Conservation (phyloP, 805 yeast genomes). For the Candida wancherniae region DNA sequence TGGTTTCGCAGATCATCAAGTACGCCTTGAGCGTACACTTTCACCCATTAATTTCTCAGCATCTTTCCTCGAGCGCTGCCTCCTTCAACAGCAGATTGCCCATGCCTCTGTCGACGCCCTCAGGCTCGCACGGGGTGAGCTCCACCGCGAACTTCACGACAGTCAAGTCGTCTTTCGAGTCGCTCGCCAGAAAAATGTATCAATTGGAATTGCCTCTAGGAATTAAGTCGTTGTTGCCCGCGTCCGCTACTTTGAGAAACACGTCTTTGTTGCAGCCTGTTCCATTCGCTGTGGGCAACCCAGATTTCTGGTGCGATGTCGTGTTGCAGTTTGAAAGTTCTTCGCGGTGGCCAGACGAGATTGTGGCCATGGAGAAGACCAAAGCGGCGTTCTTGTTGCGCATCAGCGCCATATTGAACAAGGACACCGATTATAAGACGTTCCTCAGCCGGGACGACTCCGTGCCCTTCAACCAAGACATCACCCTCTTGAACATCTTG, state of each 20-base stretch:
- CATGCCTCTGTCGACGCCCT: conserved; percentile 54
- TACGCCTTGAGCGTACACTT: conserved; percentile 65
- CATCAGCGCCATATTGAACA: conserved; percentile 45
- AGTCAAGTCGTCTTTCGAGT: conserved; percentile 44
- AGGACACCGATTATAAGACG: conserved; percentile 51
- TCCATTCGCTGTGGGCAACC: conserved; percentile 71
- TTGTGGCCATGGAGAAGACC: conserved; percentile 77
- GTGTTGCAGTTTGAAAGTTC: conserved; percentile 86
- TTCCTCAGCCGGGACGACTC: conserved; percentile 61
- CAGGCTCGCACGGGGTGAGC: conserved; percentile 46
- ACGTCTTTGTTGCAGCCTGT: conserved; percentile 76
- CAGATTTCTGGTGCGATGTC: conserved; percentile 75
- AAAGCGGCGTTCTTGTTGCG: conserved; percentile 85
- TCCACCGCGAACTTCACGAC: conserved; percentile 24
- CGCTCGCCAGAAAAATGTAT: conserved; percentile 43
- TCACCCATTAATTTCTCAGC: conserved; percentile 35
- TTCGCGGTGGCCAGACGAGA: conserved; percentile 93
- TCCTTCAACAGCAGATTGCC: conserved; percentile 53
- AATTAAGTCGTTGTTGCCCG: conserved; percentile 67
- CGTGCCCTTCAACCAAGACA: conserved; percentile 59
- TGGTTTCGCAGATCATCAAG: conserved; percentile 59
- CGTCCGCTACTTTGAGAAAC: conserved; percentile 69
- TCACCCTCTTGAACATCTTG: conserved; percentile 57
- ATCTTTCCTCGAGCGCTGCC: conserved; percentile 34
- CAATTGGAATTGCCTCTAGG: conserved; percentile 59